Conservation (phyloP, 140 eudicot species). For the Oenanthe javanica region DNA sequence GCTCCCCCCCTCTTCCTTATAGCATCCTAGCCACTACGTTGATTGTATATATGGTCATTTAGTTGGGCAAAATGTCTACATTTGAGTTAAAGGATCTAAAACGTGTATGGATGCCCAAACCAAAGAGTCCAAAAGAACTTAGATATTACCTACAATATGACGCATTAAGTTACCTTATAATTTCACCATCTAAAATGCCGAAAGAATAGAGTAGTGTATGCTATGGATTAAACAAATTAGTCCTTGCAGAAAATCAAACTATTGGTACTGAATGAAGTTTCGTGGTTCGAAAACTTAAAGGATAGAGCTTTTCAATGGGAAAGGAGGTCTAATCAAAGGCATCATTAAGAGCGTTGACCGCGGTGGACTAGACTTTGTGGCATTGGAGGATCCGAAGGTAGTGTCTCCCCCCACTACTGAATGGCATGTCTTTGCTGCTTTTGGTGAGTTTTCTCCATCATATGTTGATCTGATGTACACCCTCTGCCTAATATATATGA, state of each 20-base stretch:
- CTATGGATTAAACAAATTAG: neutral
- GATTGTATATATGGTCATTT: neutral
- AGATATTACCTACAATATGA: neutral
- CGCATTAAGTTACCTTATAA: neutral
- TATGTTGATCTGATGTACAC: neutral
- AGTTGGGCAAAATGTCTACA: neutral
- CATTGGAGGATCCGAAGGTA: conserved; percentile 51
- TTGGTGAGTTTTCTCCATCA: conserved; percentile 41
- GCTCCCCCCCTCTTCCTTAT: neutral
- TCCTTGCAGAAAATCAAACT: neutral
- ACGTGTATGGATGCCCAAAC: neutral
- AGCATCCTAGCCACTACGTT: no score
- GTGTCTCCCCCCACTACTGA: conserved; percentile 45
- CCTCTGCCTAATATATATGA: neutral
- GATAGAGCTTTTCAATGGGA: conserved; percentile 95
- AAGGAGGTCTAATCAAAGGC: conserved; percentile 82
- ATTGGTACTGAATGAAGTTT: neutral
- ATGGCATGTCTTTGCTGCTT: conserved; percentile 92
- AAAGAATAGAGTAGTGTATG: neutral
- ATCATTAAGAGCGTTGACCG: conserved; percentile 67
- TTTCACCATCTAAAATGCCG: neutral
- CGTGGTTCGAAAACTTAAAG: conserved; percentile 34
- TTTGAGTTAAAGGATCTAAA: neutral
- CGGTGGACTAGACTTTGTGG: conserved; percentile 65
- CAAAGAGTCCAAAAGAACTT: neutral